Conservation (phyloP, 169 alveolate species). For the Plasmodium coatneyi region DNA sequence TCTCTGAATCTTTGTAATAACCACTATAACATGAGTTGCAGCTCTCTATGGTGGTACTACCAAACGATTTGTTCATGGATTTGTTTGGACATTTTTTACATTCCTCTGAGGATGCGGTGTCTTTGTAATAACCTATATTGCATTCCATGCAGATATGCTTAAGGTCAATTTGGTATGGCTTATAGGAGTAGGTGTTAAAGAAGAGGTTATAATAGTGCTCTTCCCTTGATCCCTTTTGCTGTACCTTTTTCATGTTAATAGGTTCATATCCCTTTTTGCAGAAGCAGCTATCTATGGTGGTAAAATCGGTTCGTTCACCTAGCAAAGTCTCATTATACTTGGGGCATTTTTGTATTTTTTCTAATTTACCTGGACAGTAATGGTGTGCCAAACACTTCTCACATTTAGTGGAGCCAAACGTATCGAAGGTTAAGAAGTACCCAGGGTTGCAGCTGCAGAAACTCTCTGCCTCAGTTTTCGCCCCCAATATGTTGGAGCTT, state of each 20-base stretch:
- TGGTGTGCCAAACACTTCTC: constrained; percentile 1
- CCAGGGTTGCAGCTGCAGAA: constrained; percentile 78
- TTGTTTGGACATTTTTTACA: constrained; percentile 82
- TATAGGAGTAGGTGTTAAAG: constrained; percentile 1
- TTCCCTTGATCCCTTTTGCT: constrained; percentile 7
- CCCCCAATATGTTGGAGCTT: constrained; percentile 59
- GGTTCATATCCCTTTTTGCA: constrained; percentile 75
- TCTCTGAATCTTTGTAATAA: constrained; percentile 24
- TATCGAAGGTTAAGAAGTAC: constrained; percentile 18
- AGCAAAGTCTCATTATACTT: constrained; percentile 12
- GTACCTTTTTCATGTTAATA: constrained; percentile 10
- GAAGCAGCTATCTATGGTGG: constrained; percentile 46
- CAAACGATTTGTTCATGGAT: constrained; percentile 33
- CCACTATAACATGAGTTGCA: constrained; percentile 61
- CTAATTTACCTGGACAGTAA: constrained; percentile 32
- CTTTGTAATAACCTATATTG: constrained; percentile 83
- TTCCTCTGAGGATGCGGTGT: constrained; percentile 63
- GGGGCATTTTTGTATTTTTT: constrained; percentile 32
- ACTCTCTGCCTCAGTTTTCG: constrained; percentile 55
- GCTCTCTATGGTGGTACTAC: constrained; percentile 1
- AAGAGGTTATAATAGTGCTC: constrained; percentile 49
- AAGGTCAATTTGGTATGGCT: constrained; percentile 24
- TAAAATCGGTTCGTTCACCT: background rate
- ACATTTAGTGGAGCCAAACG: background rate
- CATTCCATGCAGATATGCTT: constrained; percentile 81